Evolutionary conservation across 2,329 filamentous ascomycete genomes (phyloP).

Genomic region (Fusarium floridanum): DNA sequence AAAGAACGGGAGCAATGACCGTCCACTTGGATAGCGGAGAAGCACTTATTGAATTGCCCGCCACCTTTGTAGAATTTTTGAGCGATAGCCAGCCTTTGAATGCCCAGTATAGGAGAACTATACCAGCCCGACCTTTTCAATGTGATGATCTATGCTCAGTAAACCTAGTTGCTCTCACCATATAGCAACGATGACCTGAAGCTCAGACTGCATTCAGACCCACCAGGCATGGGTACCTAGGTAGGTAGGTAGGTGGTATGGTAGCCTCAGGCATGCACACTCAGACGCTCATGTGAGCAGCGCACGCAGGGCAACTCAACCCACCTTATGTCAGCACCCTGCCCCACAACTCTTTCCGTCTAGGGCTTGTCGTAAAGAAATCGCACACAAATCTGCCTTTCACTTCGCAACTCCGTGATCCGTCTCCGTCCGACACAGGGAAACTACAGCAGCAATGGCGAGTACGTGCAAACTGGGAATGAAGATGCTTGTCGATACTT

Average conservation of each 20-base stretch:
- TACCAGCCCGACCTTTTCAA: not conserved
- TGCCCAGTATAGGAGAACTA: not conserved
- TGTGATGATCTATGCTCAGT: not conserved
- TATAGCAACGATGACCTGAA: not conserved
- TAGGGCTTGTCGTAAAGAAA: slow-evolving; percentile 45
- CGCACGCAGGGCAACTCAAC: not conserved
- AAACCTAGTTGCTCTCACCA: not conserved
- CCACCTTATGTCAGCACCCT: slow-evolving; percentile 37
- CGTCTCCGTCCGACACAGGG: slow-evolving; percentile 44
- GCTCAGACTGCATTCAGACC: not conserved
- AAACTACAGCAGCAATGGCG: slow-evolving; percentile 56
- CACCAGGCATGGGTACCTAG: not conserved
- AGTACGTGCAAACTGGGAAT: slow-evolving; percentile 49
- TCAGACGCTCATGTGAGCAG: not conserved
- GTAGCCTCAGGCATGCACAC: not conserved
- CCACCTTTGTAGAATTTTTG: not conserved
- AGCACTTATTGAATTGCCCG: not conserved
- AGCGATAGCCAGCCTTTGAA: not conserved
- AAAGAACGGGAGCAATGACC: slow-evolving; percentile 24
- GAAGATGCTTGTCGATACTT: not conserved
- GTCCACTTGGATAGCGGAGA: slow-evolving; percentile 5
- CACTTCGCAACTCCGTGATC: slow-evolving; percentile 45
- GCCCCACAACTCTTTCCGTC: slow-evolving; percentile 35
- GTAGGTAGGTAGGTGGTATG: too few relatives aligned
- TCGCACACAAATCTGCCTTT: slow-evolving; percentile 50